Conservation (phyloP, 2,329 filamentous ascomycete genomes). For the Tolypocladium ovalisporum region DNA sequence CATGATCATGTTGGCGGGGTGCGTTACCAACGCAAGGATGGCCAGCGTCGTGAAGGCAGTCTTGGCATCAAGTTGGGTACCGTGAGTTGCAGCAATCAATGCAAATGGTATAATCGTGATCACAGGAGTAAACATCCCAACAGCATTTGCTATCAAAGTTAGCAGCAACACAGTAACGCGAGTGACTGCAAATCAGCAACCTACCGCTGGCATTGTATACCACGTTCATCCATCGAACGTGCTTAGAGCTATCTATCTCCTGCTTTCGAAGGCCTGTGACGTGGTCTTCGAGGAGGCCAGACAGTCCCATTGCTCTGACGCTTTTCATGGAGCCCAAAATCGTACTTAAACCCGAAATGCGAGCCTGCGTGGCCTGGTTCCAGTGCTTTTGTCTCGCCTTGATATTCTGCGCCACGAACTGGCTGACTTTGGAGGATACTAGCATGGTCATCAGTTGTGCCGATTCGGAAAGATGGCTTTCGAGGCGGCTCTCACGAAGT, state of each 20-base stretch:
- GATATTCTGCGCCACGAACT: neutral
- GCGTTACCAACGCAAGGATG: constrained; percentile 3
- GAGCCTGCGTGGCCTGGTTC: neutral
- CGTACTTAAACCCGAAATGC: neutral
- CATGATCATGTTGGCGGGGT: constrained; percentile 11
- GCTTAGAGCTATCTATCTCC: neutral
- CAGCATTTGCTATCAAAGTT: neutral
- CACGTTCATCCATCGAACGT: neutral
- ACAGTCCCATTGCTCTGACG: neutral
- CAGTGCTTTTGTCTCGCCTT: neutral
- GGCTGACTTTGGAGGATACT: neutral
- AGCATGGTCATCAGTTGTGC: neutral
- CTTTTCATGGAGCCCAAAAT: neutral
- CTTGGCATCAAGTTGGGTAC: neutral
- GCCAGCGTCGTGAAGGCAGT: constrained; percentile 1
- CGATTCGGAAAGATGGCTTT: neutral
- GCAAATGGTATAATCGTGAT: neutral
- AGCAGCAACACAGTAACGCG: neutral
- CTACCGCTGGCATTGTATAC: neutral
- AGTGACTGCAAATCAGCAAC: neutral
- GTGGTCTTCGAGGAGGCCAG: neutral
- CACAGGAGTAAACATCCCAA: neutral
- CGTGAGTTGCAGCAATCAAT: neutral
- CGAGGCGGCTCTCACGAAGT: neutral
- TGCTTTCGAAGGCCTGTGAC: neutral